Percentiles rank a stretch among this genome's conserved stretches.
Conservation (phyloP, 495 filamentous ascomycete species). For the Jackrogersella minutella region DNA sequence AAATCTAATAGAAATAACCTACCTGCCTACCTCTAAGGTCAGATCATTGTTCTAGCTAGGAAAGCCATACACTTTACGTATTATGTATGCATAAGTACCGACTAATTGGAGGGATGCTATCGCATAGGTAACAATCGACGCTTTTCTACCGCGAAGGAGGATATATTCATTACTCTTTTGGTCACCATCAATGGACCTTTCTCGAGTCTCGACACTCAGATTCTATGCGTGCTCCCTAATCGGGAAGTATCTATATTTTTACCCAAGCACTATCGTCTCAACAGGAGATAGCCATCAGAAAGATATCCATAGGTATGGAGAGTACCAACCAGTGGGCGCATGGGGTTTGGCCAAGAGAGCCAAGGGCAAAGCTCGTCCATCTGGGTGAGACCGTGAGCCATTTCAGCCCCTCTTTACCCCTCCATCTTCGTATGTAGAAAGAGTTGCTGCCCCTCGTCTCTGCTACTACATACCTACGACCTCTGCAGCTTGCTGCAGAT, state of each 20-base stretch:
- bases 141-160: conserved; percentile 6
- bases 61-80: neutral
- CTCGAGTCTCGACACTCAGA: conserved; percentile 4
- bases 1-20: conserved; percentile 5
- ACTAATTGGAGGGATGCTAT: too few relatives aligned
- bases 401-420: conserved; percentile 47
- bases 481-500: conserved; percentile 42
- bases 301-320: conserved; percentile 14
- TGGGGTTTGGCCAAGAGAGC: too few relatives aligned
- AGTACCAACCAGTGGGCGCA: conserved; percentile 26
- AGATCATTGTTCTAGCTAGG: neutral
- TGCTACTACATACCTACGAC: too few relatives aligned
- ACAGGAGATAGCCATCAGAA: conserved; percentile 4
- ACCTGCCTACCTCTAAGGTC: too few relatives aligned
- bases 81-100: too few relatives aligned
- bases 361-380: conserved; percentile 29
- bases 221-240: conserved; percentile 16
- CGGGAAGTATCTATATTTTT: conserved; percentile 35
- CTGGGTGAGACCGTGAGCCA: too few relatives aligned
- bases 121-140: neutral
- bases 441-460: conserved; percentile 43
- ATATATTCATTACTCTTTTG: conserved; percentile 10
- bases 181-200: conserved; percentile 14
- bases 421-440: conserved; percentile 39
- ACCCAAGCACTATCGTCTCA: conserved; percentile 14